These are phyloP conservation scores for Arthrobotrys iridis DNA, from an alignment of 2,329 filamentous ascomycete genomes.

Conservation along the genomic window DNA sequence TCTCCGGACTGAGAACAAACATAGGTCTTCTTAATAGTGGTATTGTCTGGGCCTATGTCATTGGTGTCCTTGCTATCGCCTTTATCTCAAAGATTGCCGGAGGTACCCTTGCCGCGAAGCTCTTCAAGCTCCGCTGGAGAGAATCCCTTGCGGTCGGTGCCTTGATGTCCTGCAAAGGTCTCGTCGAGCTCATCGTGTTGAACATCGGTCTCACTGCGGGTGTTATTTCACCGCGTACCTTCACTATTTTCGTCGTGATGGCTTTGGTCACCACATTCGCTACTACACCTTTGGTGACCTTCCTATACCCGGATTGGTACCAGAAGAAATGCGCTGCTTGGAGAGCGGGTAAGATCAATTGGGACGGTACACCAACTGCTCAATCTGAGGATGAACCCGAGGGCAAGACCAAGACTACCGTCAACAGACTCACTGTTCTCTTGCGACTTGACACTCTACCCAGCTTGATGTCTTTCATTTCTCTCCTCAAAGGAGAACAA, in stretches of 20 bases:
- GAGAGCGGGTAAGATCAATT: conserved; percentile 89
- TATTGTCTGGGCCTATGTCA: conserved; percentile 87
- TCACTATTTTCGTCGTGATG: conserved; percentile 96
- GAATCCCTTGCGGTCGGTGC: conserved; percentile 88
- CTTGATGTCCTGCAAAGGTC: conserved; percentile 95
- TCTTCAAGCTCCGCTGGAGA: conserved; percentile 84
- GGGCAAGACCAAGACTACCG: conserved; percentile 63
- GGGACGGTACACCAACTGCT: conserved; percentile 73
- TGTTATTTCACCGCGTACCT: conserved; percentile 81
- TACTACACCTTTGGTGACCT: conserved; percentile 79
- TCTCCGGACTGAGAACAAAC: conserved; percentile 89
- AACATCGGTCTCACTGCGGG: conserved; percentile 85
- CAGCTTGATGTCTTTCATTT: conserved; percentile 82
- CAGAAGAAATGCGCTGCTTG: conserved; percentile 77
- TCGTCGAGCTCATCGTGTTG: conserved; percentile 94
- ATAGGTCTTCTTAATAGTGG: conserved; percentile 83
- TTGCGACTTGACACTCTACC: conserved; percentile 86
- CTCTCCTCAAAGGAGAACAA: conserved; percentile 73
- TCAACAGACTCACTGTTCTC: conserved; percentile 78
- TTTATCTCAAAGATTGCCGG: conserved; percentile 87
- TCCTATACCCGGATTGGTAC: conserved; percentile 80
- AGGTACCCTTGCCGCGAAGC: conserved; percentile 78
- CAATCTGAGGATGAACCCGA: conserved; percentile 7
- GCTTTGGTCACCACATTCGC: conserved; percentile 84
- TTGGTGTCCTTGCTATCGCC: conserved; percentile 82